Evolutionary conservation across 2,329 filamentous ascomycete genomes (phyloP), one percentile per base, ranked within the genome.

Genomic region (Aspergillus ustus): DNA sequence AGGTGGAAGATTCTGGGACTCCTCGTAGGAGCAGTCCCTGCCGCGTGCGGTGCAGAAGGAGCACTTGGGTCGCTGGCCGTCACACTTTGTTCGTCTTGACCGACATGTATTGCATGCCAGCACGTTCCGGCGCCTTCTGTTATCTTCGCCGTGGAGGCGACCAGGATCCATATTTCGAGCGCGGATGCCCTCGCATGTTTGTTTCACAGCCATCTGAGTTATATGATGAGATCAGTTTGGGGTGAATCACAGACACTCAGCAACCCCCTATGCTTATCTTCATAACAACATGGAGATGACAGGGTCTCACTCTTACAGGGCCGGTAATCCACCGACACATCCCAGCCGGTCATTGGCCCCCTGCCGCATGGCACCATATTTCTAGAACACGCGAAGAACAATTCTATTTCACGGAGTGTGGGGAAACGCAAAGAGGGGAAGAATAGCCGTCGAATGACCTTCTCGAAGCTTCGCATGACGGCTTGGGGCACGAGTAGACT

Each of bases 81-180:
- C 45, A 25, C 61, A 63, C 52, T 60, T 63, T 17, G 61, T 63
- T 34, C 61, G 61, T n/a, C 61, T 45, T 52, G 22, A 52, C 19
- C 57, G 57, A 52, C 61, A 63, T 1, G 57, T 52, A 19, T 50
- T 59, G 37, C 57, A 59, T 1, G 57, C 57, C 13, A 54, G 45
- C 17, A 57, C n/a, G 46, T 44, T 57, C 25, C 57, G 61, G 4
- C 58, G 57, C 52, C 51, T 34, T 28, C 28, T 28, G 13, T 2
- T 37, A 3, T 51, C 49, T 13, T 51, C 15, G n/a, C 4, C 20
- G 11, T 15, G 15, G 9, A 40, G 1, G 8, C 19, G 25, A 20
- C 20, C 44, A 2, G 45, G 19, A 25, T 37, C 49, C 19, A 37
- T 7, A 11, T 7, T 31, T 28, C 5, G 34, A 0, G 8, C 13